These are phyloP conservation scores for Fagopyrum homotropicum DNA, from an alignment of 148 eudicot species.

Conservation along the genomic window DNA sequence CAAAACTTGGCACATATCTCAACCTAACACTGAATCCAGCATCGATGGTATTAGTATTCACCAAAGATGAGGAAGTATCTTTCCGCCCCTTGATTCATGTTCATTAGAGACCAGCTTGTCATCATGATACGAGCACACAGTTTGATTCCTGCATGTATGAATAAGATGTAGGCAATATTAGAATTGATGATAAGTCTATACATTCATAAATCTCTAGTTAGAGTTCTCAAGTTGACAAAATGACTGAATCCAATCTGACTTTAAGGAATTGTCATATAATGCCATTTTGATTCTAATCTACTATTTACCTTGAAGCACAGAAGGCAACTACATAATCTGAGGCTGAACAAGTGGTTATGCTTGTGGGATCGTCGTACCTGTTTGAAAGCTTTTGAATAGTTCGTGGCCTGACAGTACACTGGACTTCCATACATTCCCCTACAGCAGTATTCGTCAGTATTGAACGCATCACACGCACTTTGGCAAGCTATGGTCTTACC, in stretches of 20 bases:
- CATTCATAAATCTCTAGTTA: not conserved
- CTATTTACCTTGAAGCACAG: conserved; percentile 52
- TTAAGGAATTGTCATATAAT: not conserved
- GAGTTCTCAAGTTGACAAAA: not conserved
- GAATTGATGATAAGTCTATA: not conserved
- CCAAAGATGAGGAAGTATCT: conserved; percentile 20
- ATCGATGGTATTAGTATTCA: conserved; percentile 19
- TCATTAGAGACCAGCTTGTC: conserved; percentile 48
- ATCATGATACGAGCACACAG: conserved; percentile 57
- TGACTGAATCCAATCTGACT: not conserved
- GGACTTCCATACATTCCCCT: conserved; percentile 54
- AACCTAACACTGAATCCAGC: conserved; percentile 14
- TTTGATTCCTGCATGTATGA: not conserved
- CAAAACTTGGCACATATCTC: not conserved
- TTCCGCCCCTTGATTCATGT: conserved; percentile 28
- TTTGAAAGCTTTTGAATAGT: conserved; percentile 60
- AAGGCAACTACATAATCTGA: conserved; percentile 65
- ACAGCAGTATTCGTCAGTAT: conserved; percentile 80
- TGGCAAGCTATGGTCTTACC: conserved; percentile 62
- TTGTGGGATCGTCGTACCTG: conserved; percentile 78
- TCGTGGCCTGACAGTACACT: conserved; percentile 48
- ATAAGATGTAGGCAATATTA: not conserved
- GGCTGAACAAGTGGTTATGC: conserved; percentile 58
- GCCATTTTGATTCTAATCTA: not conserved
- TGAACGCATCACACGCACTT: conserved; percentile 80